These are phyloP conservation scores for Aspergillus mulundensis DNA, from an alignment of 495 filamentous ascomycete genomes.

Conservation along the genomic window DNA sequence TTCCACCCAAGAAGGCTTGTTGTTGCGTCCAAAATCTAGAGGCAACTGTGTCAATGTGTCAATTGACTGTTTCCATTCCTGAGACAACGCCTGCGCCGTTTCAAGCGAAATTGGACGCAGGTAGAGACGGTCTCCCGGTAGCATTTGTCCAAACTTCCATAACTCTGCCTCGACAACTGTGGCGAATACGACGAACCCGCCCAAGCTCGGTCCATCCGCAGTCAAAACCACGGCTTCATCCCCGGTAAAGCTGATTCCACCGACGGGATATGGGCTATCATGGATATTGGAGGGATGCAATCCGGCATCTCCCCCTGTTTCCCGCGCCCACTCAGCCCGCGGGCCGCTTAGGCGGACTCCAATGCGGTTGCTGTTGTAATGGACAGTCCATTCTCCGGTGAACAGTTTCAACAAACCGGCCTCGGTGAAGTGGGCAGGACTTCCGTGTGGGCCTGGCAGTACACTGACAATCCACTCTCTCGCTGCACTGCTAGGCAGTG, in stretches of 20 bases:
- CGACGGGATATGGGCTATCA: slow-evolving; percentile 19
- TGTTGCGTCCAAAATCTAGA: not conserved
- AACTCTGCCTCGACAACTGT: slow-evolving; percentile 17
- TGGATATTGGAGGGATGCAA: slow-evolving; percentile 20
- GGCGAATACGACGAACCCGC: slow-evolving; percentile 16
- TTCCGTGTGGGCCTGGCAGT: slow-evolving; percentile 55
- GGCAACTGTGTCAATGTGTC: not conserved
- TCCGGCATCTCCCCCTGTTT: slow-evolving; percentile 18
- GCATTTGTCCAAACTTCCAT: slow-evolving; percentile 24
- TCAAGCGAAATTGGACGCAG: slow-evolving; percentile 1
- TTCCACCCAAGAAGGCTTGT: not conserved
- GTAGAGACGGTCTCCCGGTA: slow-evolving; percentile 13
- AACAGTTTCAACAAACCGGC: slow-evolving; percentile 35
- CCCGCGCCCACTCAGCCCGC: slow-evolving; percentile 14
- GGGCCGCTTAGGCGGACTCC: slow-evolving; percentile 21
- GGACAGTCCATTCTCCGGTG: slow-evolving; percentile 24
- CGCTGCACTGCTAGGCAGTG: not conserved
- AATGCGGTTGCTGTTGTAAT: slow-evolving; percentile 16
- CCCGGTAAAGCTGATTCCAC: slow-evolving; percentile 20
- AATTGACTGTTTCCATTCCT: not conserved
- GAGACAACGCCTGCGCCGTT: not conserved
- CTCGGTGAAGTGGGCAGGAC: slow-evolving; percentile 38
- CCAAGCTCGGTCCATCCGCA: slow-evolving; percentile 19
- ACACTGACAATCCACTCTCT: slow-evolving; percentile 41
- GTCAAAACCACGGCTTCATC: slow-evolving; percentile 20